Conservation (phyloP, 2,329 filamentous ascomycete species). For the Trichoderma lentiforme region DNA sequence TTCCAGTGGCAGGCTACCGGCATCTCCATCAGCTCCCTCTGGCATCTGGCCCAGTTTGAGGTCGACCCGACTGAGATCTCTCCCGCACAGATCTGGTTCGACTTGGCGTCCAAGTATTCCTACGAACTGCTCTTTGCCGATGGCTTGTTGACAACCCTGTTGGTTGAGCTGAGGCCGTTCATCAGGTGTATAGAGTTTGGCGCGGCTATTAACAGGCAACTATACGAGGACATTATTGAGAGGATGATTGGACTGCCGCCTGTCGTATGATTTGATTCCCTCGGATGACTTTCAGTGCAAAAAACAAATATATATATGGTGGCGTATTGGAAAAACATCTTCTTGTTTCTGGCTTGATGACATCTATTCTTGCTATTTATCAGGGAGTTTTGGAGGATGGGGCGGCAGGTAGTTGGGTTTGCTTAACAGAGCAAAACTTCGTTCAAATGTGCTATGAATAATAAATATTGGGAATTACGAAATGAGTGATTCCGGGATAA, state of each 20-base stretch:
- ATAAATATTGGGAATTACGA: neutral
- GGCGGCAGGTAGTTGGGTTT: neutral
- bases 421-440: neutral
- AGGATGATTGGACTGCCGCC: conserved; percentile 36
- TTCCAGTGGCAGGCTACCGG: conserved; percentile 38
- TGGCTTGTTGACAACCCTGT: conserved; percentile 36
- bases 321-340: neutral
- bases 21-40: conserved; percentile 43
- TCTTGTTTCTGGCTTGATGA: neutral
- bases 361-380: neutral
- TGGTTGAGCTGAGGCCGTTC: conserved; percentile 40
- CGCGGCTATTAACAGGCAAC: conserved; percentile 43
- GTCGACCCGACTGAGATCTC: conserved; percentile 41
- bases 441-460: neutral
- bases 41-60: conserved; percentile 46
- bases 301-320: neutral
- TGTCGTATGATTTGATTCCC: neutral
- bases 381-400: neutral
- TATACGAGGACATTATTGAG: conserved; percentile 45
- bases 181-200: conserved; percentile 49
- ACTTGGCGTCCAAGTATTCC: conserved; percentile 44
- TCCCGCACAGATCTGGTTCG: conserved; percentile 55
- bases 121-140: conserved; percentile 36
- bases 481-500: neutral
- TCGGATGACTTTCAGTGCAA: neutral